phyloP scores from a whole-genome alignment of 2,329 filamentous ascomycete species.

The Fusarium sp. region DNA sequence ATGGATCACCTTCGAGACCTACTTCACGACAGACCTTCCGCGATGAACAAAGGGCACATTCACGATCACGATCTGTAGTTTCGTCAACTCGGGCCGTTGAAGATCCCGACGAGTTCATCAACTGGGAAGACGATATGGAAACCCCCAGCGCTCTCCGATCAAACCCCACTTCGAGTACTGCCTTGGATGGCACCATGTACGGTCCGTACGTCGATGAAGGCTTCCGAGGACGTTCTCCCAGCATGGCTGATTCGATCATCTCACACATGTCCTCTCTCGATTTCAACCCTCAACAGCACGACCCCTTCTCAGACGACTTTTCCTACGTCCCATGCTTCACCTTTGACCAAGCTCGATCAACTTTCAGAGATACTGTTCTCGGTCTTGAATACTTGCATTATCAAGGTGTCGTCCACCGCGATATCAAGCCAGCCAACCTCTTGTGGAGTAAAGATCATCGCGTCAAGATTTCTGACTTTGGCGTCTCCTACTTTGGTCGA shows the following conservation, averaged over 20 bases:
- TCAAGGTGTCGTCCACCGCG: slow-evolving; percentile 83
- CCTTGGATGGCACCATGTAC: slow-evolving; percentile 81
- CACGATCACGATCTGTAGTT: slow-evolving; percentile 57
- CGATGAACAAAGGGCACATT: slow-evolving; percentile 57
- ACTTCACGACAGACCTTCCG: slow-evolving; percentile 52
- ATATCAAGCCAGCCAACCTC: slow-evolving; percentile 91
- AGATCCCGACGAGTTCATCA: slow-evolving; percentile 49
- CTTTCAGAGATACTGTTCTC: slow-evolving; percentile 91
- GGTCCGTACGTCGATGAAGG: slow-evolving; percentile 72
- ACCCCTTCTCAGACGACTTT: slow-evolving; percentile 83
- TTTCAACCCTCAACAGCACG: slow-evolving; percentile 66
- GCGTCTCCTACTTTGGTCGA: slow-evolving; percentile 94
- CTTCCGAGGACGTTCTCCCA: slow-evolving; percentile 76
- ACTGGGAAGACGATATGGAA: slow-evolving; percentile 62
- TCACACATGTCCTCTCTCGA: slow-evolving; percentile 75
- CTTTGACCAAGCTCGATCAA: slow-evolving; percentile 79
- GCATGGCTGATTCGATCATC: slow-evolving; percentile 80
- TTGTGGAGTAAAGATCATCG: slow-evolving; percentile 85
- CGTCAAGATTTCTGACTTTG: slow-evolving; percentile 98
- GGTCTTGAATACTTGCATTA: slow-evolving; percentile 94
- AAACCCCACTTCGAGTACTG: slow-evolving; percentile 61
- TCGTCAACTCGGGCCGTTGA: slow-evolving; percentile 49
- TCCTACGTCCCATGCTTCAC: slow-evolving; percentile 95
- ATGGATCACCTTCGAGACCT: slow-evolving; percentile 50
- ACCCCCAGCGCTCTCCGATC: slow-evolving; percentile 63